Evolutionary conservation across 202 grass and related monocot genomes (phyloP).

Genomic region (Setaria italica): DNA sequence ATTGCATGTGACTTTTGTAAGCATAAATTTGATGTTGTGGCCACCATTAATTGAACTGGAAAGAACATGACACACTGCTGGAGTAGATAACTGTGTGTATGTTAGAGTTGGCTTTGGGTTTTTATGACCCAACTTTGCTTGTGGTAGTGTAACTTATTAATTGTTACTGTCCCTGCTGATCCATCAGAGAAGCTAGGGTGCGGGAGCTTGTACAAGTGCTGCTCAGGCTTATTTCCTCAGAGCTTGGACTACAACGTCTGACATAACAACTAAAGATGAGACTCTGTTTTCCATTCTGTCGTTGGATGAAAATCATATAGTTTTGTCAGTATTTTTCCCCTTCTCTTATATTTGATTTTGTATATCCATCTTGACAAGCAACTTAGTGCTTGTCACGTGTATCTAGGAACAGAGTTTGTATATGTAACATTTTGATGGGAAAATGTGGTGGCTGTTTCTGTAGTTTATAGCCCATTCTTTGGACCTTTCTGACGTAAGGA

Average conservation of each 20-base stretch:
- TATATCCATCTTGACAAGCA: conserved; percentile 34
- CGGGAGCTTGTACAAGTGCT: conserved; percentile 92
- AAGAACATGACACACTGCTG: neutral
- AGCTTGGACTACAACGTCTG: conserved; percentile 70
- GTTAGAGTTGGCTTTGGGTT: neutral
- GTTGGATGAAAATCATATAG: conserved; percentile 33
- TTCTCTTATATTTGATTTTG: conserved; percentile 34
- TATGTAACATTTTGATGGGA: conserved; percentile 54
- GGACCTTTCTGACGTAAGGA: conserved; percentile 25
- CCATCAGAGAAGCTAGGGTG: conserved; percentile 78
- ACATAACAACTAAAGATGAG: conserved; percentile 53
- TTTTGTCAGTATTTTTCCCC: conserved; percentile 26
- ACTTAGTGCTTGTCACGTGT: conserved; percentile 35
- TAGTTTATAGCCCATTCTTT: conserved; percentile 40
- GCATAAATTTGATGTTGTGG: neutral
- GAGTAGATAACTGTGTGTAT: no score
- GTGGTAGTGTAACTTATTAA: conserved; percentile 31
- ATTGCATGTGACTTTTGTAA: neutral
- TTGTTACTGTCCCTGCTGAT: conserved; percentile 39
- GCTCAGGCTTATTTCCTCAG: conserved; percentile 74
- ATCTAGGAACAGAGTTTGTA: conserved; percentile 50
- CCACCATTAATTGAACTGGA: conserved; percentile 10
- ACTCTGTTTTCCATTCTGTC: conserved; percentile 41
- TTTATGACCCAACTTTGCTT: conserved; percentile 16
- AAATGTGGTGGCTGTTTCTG: conserved; percentile 37